phyloP scores from a whole-genome alignment of 306 rosid genomes.

The Sicyos edulis region DNA sequence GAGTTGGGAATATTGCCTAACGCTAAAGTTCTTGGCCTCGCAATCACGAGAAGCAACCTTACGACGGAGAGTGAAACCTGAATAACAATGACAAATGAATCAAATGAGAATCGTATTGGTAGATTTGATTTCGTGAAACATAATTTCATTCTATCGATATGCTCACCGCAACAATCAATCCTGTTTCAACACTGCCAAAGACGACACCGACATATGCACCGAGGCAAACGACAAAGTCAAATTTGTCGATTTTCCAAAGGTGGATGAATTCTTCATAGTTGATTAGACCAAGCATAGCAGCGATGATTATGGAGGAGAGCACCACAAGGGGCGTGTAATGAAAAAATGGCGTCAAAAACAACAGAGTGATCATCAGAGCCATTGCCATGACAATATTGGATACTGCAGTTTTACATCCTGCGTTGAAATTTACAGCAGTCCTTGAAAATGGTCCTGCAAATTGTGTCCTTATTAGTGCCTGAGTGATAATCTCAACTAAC shows the following conservation, averaged over 20 bases:
- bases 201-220: constrained; percentile 37
- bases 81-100: not conserved
- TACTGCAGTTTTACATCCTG: constrained; percentile 45
- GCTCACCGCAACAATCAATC: constrained; percentile 39
- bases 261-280: constrained; percentile 38
- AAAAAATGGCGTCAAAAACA: constrained; percentile 44
- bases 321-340: constrained; percentile 45
- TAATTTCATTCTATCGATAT: not conserved
- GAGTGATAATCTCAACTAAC: not conserved
- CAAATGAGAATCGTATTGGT: constrained; percentile 10
- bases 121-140: not conserved
- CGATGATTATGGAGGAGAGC: constrained; percentile 40
- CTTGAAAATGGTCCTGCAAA: constrained; percentile 43
- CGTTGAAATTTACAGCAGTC: constrained; percentile 45
- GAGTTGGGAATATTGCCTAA: constrained; percentile 24
- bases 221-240: constrained; percentile 33
- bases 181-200: constrained; percentile 40
- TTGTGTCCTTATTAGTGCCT: not conserved
- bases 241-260: constrained; percentile 45
- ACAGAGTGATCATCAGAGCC: constrained; percentile 38
- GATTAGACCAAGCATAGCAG: constrained; percentile 40
- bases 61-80: constrained; percentile 21
- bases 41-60: constrained; percentile 18
- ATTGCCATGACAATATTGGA: constrained; percentile 43
- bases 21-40: constrained; percentile 20